phyloP scores from a whole-genome alignment of 2,329 filamentous ascomycete species.

The Aureobasidium sp. region DNA sequence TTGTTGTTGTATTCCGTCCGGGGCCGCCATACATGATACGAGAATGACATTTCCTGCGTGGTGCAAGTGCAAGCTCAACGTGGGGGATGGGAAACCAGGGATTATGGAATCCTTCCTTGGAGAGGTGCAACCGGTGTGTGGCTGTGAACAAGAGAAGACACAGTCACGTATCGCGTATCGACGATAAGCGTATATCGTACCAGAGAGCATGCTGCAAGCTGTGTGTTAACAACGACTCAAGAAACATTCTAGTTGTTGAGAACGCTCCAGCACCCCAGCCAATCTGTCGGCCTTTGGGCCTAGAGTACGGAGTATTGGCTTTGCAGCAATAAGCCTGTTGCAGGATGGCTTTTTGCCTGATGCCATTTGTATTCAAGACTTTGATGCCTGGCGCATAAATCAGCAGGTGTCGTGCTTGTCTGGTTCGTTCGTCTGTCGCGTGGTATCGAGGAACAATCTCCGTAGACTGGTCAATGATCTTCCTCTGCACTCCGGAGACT shows the following conservation, averaged over 20 bases:
- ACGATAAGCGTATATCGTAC: slow-evolving; percentile 6
- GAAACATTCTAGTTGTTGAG: not conserved
- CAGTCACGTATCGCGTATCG: slow-evolving; percentile 3
- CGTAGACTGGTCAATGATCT: not conserved
- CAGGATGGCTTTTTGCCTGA: not conserved
- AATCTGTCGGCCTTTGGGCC: not conserved
- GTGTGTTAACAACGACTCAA: not conserved
- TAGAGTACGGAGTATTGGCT: not conserved
- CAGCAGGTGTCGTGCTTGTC: not conserved
- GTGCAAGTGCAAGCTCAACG: not conserved
- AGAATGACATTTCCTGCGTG: not conserved
- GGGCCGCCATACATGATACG: not conserved
- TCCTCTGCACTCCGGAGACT: not conserved
- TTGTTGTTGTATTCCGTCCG: not conserved
- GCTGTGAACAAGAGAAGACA: not conserved
- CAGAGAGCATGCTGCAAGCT: not conserved
- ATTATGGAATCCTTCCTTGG: not conserved
- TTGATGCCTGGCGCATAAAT: not conserved
- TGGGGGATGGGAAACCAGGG: not conserved
- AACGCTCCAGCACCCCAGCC: not conserved
- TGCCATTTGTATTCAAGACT: not conserved
- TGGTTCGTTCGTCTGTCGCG: not conserved
- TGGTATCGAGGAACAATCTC: not conserved
- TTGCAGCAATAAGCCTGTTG: not conserved
- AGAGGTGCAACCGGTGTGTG: not conserved